phyloP scores from a whole-genome alignment of 2,329 filamentous ascomycete genomes.

The Trichoderma oligosporum region DNA sequence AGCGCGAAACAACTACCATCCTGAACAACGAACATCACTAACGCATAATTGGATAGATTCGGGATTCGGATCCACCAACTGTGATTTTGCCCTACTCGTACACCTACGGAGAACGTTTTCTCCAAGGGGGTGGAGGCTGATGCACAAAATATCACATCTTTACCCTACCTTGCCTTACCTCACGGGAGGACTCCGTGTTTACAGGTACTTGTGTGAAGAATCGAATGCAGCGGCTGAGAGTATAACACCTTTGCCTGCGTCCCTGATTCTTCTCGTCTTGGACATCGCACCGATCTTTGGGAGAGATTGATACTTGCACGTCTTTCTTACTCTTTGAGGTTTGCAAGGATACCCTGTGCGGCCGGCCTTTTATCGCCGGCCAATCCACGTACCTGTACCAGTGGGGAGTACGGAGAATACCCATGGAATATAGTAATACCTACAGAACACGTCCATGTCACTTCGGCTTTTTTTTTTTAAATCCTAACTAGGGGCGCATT shows the following conservation, averaged over 20 bases:
- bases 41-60: neutral
- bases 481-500: no score
- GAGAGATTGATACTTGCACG: neutral
- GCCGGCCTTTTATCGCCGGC: slow-evolving; percentile 3
- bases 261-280: neutral
- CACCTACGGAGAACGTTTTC: neutral
- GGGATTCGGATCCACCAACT: neutral
- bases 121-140: slow-evolving; percentile 1
- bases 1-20: neutral
- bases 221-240: neutral
- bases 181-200: neutral
- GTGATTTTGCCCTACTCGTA: neutral
- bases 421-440: no score
- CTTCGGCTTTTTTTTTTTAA: neutral
- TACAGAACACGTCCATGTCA: neutral
- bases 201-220: no score
- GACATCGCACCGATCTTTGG: neutral
- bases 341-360: neutral
- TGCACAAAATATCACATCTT: neutral
- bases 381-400: neutral
- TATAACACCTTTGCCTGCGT: neutral
- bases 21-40: no score
- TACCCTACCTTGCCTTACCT: neutral
- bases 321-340: neutral
- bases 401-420: neutral